Evolutionary conservation across 1,284 basidiomycete species (phyloP), one percentile per base, ranked within the genome.

Genomic region (Caloboletus firmus): DNA sequence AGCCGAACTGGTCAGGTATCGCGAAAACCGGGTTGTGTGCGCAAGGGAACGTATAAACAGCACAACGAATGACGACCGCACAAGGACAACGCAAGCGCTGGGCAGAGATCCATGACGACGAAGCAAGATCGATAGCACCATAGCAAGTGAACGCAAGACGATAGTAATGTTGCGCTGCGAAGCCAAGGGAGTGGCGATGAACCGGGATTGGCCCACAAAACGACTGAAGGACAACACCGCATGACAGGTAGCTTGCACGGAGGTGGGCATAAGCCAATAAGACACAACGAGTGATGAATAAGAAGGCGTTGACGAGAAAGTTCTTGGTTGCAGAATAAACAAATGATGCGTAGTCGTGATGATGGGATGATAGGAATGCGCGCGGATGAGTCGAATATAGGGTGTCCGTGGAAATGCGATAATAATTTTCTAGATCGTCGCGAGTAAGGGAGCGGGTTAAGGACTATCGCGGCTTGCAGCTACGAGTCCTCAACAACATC

Each of bases 301-400:
- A 53, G 28, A 44, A 51, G 39, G 46, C 57, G 51, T 50, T 39
- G 58, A 60, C 57, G 57, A 59, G 68, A 59, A 52, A 55, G 43
- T 49, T 64, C 15, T 59, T 61, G 50, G 54, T 72, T 72, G 68
- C 64, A 65, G 46, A 69, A 67, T 69, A 71, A 70, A 71, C 40
- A 69, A 41, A 56, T 61, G 41, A 59, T 69, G 66, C 43, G 55
- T 61, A 51, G 26, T 58, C 53, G 51, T 59, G 58, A 62, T 59
- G 34, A 54, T 56, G 47, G 54, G 51, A 49, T 60, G 50, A 57
- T 71, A 60, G 58, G 51, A 66, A n/a, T 68, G 66, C 44, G 55
- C 49, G 51, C 42, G 47, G 53, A 52, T 65, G 62, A 34, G 40
- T 64, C 17, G 54, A 60, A 45, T 66, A 49, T 65, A 56, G 64